Conservation (phyloP, 2,329 filamentous ascomycete species). For the Pyrenophora graminea region DNA sequence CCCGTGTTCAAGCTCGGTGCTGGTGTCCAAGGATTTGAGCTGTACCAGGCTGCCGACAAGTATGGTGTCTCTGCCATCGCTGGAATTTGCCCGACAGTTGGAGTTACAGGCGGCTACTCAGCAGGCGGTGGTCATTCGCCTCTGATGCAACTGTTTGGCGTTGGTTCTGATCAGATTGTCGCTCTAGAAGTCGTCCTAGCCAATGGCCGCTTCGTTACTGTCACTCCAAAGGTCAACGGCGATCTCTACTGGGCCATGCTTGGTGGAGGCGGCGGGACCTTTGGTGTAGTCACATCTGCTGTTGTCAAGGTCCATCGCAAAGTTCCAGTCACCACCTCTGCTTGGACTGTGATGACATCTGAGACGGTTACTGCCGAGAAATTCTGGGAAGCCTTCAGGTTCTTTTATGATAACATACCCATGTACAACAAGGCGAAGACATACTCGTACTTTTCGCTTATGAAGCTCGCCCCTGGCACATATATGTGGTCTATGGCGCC, state of each 20-base stretch:
- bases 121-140: constrained; percentile 60
- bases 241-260: constrained; percentile 47
- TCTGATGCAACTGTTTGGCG: constrained; percentile 52
- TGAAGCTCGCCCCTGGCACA: constrained; percentile 25
- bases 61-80: constrained; percentile 33
- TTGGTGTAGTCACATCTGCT: constrained; percentile 42
- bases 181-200: constrained; percentile 43
- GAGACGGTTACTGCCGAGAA: constrained; percentile 35
- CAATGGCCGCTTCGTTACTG: constrained; percentile 31
- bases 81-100: constrained; percentile 54
- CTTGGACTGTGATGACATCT: constrained; percentile 35
- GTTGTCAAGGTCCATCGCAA: constrained; percentile 41
- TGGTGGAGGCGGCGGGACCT: constrained; percentile 44
- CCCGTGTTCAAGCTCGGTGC: constrained; percentile 39
- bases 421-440: constrained; percentile 32
- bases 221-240: constrained; percentile 39
- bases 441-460: constrained; percentile 35
- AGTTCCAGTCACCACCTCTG: constrained; percentile 37
- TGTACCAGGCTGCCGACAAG: constrained; percentile 36
- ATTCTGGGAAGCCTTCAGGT: constrained; percentile 36
- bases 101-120: constrained; percentile 51
- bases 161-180: constrained; percentile 44
- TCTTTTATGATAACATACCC: constrained; percentile 31
- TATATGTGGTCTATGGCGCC: constrained; percentile 35
- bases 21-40: constrained; percentile 39